These are phyloP conservation scores for Arabis hirsuta DNA, from an alignment of 345 rosid species.

Conservation along the genomic window DNA sequence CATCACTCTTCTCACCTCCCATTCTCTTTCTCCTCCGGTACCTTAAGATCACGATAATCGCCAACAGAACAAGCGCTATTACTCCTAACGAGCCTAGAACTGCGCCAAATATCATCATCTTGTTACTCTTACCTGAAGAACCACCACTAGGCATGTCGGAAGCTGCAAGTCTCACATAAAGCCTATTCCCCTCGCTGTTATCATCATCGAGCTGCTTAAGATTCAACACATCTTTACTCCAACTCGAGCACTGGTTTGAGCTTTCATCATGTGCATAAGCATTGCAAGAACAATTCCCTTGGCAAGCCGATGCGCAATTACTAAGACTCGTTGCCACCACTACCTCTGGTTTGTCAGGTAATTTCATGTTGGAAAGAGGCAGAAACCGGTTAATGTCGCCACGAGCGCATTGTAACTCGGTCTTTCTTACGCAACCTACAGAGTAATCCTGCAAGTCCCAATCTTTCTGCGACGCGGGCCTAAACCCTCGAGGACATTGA, in stretches of 20 bases:
- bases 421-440: slow-evolving; percentile 61
- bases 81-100: slow-evolving; percentile 47
- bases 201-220: slow-evolving; percentile 47
- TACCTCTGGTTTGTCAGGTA: slow-evolving; percentile 34
- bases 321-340: slow-evolving; percentile 31
- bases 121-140: slow-evolving; percentile 41
- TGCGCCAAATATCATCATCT: slow-evolving; percentile 47
- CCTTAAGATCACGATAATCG: slow-evolving; percentile 39
- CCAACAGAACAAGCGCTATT: slow-evolving; percentile 38
- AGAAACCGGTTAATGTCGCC: slow-evolving; percentile 45
- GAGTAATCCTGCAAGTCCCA: slow-evolving; percentile 66
- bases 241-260: slow-evolving; percentile 50
- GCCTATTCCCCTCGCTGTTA: slow-evolving; percentile 42
- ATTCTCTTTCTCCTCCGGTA: slow-evolving; percentile 42
- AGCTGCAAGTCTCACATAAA: slow-evolving; percentile 66
- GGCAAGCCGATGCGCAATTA: slow-evolving; percentile 56
- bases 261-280: slow-evolving; percentile 59
- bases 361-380: slow-evolving; percentile 21
- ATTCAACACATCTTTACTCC: slow-evolving; percentile 60
- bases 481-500: slow-evolving; percentile 57
- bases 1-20: slow-evolving; percentile 52
- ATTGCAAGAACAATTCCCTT: slow-evolving; percentile 60
- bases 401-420: slow-evolving; percentile 52
- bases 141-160: slow-evolving; percentile 56
- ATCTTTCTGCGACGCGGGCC: slow-evolving; percentile 36